A percentile compares a stretch with the other conserved stretches of the same genome.
phyloP scores from a whole-genome alignment of 441 rosid genomes.

The Pelargonium australe region DNA sequence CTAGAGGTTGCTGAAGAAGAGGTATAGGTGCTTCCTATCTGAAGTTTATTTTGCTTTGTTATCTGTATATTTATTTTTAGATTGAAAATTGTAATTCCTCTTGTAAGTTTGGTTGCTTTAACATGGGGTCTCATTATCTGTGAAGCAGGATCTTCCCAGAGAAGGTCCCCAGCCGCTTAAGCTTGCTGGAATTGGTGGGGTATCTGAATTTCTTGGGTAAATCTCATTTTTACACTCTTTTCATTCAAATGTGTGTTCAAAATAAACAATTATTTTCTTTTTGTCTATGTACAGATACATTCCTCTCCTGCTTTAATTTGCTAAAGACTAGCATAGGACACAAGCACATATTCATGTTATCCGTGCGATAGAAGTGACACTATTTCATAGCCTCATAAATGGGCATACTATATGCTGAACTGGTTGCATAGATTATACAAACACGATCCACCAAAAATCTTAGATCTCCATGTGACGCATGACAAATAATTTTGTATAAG shows the following conservation, averaged over 20 bases:
- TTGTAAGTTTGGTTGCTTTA: not conserved
- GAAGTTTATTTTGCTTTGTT: slow-evolving; percentile 7
- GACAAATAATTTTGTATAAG: not conserved
- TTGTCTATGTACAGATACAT: not conserved
- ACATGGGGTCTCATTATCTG: slow-evolving; percentile 16
- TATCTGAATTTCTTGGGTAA: slow-evolving; percentile 92
- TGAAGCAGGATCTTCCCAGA: slow-evolving; percentile 61
- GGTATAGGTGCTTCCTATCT: slow-evolving; percentile 31
- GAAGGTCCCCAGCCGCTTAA: slow-evolving; percentile 79
- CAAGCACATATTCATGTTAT: not conserved
- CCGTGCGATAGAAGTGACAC: not conserved
- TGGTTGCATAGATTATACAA: not conserved
- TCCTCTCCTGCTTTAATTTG: not conserved
- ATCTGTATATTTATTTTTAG: slow-evolving; percentile 13
- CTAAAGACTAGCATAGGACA: not conserved
- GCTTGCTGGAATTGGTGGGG: slow-evolving; percentile 85
- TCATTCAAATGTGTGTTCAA: not conserved
- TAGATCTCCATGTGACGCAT: not conserved
- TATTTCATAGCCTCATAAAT: too few relatives aligned
- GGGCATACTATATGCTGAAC: too few relatives aligned
- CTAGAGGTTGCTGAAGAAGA: slow-evolving; percentile 83
- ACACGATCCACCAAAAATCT: not conserved
- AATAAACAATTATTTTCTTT: not conserved
- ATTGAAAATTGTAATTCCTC: not conserved
- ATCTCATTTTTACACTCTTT: slow-evolving; percentile 15